Percentiles rank a stretch among this genome's conserved stretches.
Evolutionary conservation across 805 yeast genomes (phyloP).

Genomic region (Brettanomyces anomalus): DNA sequence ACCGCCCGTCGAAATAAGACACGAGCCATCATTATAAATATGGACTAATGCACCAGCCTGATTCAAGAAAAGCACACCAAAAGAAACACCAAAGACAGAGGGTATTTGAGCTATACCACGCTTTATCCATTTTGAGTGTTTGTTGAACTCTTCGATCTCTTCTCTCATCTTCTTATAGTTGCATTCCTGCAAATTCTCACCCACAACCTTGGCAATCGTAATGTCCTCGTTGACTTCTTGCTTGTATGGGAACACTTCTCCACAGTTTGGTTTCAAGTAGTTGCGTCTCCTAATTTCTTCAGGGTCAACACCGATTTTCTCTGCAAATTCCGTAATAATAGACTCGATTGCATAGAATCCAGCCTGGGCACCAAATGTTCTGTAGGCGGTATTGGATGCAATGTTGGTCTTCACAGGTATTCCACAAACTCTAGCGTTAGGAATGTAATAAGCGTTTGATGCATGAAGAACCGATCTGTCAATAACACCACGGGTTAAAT

Average conservation of each 20-base stretch:
- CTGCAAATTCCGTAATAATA: conserved; percentile 31
- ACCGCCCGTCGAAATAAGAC: conserved; percentile 38
- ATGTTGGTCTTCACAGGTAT: conserved; percentile 35
- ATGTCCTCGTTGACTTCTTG: conserved; percentile 34
- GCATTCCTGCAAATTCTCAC: conserved; percentile 27
- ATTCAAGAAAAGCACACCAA: conserved; percentile 36
- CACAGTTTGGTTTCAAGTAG: conserved; percentile 24
- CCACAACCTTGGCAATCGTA: conserved; percentile 28
- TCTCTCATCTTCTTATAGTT: conserved; percentile 25
- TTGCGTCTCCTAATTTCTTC: conserved; percentile 30
- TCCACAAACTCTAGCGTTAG: conserved; percentile 30
- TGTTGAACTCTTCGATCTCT: conserved; percentile 33
- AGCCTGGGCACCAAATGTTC: conserved; percentile 44
- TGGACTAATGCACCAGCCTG: conserved; percentile 42
- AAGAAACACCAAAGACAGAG: conserved; percentile 38
- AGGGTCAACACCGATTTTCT: conserved; percentile 30
- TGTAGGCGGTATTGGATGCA: conserved; percentile 40
- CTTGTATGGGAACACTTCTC: conserved; percentile 30
- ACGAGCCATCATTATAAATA: conserved; percentile 38
- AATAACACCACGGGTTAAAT: conserved; percentile 38
- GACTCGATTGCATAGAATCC: conserved; percentile 38
- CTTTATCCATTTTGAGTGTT: conserved; percentile 33
- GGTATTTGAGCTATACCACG: conserved; percentile 39
- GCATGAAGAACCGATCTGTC: conserved; percentile 38
- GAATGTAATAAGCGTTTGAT: conserved; percentile 35